A percentile compares a stretch with the other conserved stretches of the same genome.
Conservation (phyloP, 345 rosid species). For the Aurinia saxatilis region DNA sequence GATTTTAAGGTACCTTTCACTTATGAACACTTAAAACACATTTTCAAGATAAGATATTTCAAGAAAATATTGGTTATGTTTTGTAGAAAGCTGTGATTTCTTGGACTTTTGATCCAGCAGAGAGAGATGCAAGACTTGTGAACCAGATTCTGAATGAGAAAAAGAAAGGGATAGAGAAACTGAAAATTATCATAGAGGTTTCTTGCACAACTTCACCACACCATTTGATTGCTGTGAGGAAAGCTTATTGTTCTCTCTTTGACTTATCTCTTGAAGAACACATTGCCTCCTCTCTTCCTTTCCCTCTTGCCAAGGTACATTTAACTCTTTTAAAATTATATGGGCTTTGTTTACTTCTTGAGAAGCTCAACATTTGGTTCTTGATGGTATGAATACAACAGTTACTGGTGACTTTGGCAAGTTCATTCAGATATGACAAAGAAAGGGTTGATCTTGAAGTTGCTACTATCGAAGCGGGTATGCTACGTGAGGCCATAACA, state of each 20-base stretch:
- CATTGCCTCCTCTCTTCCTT: slow-evolving; percentile 37
- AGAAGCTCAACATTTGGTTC: background rate
- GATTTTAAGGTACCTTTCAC: slow-evolving; percentile 49
- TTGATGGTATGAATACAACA: slow-evolving; percentile 18
- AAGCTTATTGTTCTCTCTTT: slow-evolving; percentile 62
- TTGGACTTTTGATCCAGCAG: slow-evolving; percentile 73
- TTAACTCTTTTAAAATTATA: background rate
- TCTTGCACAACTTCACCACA: slow-evolving; percentile 66
- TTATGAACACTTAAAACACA: no score
- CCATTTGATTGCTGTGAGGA: slow-evolving; percentile 69
- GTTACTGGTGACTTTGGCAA: slow-evolving; percentile 62
- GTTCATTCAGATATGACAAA: slow-evolving; percentile 71
- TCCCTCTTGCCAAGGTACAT: slow-evolving; percentile 58
- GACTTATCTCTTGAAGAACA: slow-evolving; percentile 74
- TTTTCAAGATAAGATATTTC: background rate
- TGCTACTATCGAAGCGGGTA: slow-evolving; percentile 60
- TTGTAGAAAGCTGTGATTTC: slow-evolving; percentile 63
- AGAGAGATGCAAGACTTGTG: slow-evolving; percentile 77
- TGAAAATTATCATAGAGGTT: slow-evolving; percentile 65
- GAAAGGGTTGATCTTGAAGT: slow-evolving; percentile 42
- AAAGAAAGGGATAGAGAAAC: slow-evolving; percentile 36
- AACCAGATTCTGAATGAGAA: slow-evolving; percentile 43
- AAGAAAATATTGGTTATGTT: background rate
- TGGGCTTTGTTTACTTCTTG: background rate
- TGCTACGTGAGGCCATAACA: slow-evolving; percentile 52